These are phyloP conservation scores for Ascochyta clinopodiicola DNA, from an alignment of 2,329 filamentous ascomycete species.

Conservation along the genomic window DNA sequence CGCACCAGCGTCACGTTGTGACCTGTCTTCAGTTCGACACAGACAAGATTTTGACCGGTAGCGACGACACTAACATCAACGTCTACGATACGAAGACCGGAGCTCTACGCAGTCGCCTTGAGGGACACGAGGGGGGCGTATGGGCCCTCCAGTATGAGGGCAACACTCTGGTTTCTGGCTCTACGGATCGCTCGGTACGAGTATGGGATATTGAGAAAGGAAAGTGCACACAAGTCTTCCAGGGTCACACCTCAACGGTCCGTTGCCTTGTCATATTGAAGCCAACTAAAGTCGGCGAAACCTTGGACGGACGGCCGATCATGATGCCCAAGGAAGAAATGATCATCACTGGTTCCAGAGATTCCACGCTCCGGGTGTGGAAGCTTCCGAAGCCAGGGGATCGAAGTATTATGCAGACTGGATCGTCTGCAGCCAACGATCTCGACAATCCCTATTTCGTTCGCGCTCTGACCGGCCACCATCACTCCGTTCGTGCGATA, in stretches of 20 bases:
- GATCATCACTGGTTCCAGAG: constrained; percentile 95
- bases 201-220: constrained; percentile 98
- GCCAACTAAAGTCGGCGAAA: constrained; percentile 78
- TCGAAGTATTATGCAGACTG: constrained; percentile 77
- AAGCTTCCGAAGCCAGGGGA: constrained; percentile 84
- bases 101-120: constrained; percentile 78
- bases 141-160: constrained; percentile 98
- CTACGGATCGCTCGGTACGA: constrained; percentile 96
- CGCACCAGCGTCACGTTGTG: constrained; percentile 94
- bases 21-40: constrained; percentile 98
- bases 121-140: constrained; percentile 94
- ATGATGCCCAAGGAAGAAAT: constrained; percentile 94
- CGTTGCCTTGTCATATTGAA: constrained; percentile 94
- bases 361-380: constrained; percentile 94
- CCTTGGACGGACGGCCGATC: constrained; percentile 73
- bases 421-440: constrained; percentile 74
- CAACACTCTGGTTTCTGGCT: constrained; percentile 93
- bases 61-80: constrained; percentile 96
- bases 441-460: constrained; percentile 94
- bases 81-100: constrained; percentile 98
- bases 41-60: constrained; percentile 97
- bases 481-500: constrained; percentile 93
- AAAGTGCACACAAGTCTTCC: constrained; percentile 91
- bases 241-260: constrained; percentile 96
- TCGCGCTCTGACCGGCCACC: constrained; percentile 82